These are phyloP conservation scores for Russula sp. DNA, from an alignment of 768 basidiomycete genomes.

Conservation along the genomic window DNA sequence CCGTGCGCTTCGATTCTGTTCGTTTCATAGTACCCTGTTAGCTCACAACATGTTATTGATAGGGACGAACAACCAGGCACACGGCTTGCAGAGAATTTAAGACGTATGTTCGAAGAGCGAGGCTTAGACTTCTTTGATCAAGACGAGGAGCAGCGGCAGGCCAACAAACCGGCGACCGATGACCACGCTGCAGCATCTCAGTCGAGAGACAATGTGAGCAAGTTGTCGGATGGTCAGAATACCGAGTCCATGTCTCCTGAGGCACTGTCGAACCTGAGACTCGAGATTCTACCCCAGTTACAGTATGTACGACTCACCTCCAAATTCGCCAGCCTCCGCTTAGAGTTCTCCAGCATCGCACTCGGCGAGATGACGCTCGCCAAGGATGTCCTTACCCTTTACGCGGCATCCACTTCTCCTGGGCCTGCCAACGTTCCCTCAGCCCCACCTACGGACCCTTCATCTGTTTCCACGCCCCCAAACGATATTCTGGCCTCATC, in stretches of 20 bases:
- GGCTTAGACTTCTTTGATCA: slow-evolving; percentile 72
- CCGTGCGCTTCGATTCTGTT: slow-evolving; percentile 42
- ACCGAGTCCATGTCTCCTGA: slow-evolving; percentile 59
- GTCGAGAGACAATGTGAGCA: slow-evolving; percentile 29
- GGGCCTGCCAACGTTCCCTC: background rate
- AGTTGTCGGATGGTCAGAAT: slow-evolving; percentile 33
- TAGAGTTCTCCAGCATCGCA: slow-evolving; percentile 46
- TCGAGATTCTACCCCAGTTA: slow-evolving; percentile 63
- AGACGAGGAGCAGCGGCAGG: slow-evolving; percentile 28
- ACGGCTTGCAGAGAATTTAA: slow-evolving; percentile 57
- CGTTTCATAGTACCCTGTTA: slow-evolving; percentile 4
- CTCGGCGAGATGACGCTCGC: slow-evolving; percentile 77
- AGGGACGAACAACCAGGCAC: slow-evolving; percentile 48
- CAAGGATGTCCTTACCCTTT: slow-evolving; percentile 56
- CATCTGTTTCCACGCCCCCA: slow-evolving; percentile 11
- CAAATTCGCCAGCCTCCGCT: background rate
- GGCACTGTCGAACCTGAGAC: slow-evolving; percentile 67
- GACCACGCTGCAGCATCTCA: slow-evolving; percentile 26
- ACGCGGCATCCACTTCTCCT: slow-evolving; percentile 38
- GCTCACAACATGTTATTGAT: background rate
- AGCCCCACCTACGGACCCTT: background rate
- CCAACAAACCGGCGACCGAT: slow-evolving; percentile 15
- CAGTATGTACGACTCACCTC: slow-evolving; percentile 45
- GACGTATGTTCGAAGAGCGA: slow-evolving; percentile 66
- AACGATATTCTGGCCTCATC: slow-evolving; percentile 48